Evolutionary conservation across 768 basidiomycete species (phyloP).

Genomic region (Suillus subluteus): DNA sequence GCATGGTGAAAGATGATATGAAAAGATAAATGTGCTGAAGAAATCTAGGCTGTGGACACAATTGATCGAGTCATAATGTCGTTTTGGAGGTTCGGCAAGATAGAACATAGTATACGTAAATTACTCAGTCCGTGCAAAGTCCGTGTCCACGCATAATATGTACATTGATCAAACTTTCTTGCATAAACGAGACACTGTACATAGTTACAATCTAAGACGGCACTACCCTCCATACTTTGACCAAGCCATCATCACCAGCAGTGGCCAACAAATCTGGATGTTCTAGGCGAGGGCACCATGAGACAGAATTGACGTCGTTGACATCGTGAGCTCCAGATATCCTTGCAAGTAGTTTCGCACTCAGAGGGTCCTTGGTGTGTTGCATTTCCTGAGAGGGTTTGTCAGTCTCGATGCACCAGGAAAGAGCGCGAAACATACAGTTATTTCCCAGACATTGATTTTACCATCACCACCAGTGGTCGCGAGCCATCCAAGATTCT

Average conservation of each 20-base stretch:
- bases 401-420: neutral
- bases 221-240: conserved; percentile 75
- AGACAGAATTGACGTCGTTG: conserved; percentile 81
- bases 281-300: conserved; percentile 78
- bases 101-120: neutral
- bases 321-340: conserved; percentile 76
- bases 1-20: conserved; percentile 42
- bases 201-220: conserved; percentile 1
- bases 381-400: conserved; percentile 16
- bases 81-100: conserved; percentile 1
- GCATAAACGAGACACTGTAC: neutral
- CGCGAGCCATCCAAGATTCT: conserved; percentile 78
- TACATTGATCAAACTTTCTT: neutral
- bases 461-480: conserved; percentile 86
- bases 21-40: neutral
- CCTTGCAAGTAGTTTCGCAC: conserved; percentile 54
- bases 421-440: conserved; percentile 41
- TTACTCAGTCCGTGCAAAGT: neutral
- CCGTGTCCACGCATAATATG: neutral
- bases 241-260: conserved; percentile 82
- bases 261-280: conserved; percentile 73
- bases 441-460: conserved; percentile 81
- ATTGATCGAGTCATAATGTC: conserved; percentile 4
- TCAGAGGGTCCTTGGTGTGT: conserved; percentile 29
- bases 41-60: neutral